Conservation (phyloP, 345 rosid species). For the Aegle marmelos region DNA sequence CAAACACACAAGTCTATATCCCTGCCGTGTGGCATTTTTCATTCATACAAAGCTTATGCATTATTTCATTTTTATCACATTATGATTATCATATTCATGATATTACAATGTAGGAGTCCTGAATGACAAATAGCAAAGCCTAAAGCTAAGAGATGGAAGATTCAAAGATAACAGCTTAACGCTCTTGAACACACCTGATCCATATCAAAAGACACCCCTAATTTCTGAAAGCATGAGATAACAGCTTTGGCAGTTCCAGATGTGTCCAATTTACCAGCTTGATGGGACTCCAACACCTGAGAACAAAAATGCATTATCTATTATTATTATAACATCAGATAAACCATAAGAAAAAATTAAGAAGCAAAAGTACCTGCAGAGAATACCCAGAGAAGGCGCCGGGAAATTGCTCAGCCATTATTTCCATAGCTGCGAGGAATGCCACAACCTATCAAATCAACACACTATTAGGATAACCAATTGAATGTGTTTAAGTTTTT, state of each 20-base stretch:
- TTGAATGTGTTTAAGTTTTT: neutral
- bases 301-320: conserved; percentile 7
- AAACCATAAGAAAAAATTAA: neutral
- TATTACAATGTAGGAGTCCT: neutral
- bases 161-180: neutral
- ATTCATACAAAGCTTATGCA: neutral
- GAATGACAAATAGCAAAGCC: neutral
- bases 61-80: neutral
- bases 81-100: neutral
- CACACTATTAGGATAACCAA: conserved; percentile 16
- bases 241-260: conserved; percentile 98
- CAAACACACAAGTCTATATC: neutral
- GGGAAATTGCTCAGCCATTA: conserved; percentile 95
- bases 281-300: conserved; percentile 98
- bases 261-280: conserved; percentile 80
- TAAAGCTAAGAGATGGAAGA: neutral
- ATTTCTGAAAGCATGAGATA: conserved; percentile 84
- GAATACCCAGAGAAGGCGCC: conserved; percentile 94
- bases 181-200: conserved; percentile 47
- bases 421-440: conserved; percentile 96
- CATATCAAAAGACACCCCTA: conserved; percentile 81
- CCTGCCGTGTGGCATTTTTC: neutral
- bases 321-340: neutral
- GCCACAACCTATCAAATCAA: conserved; percentile 73
- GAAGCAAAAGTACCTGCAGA: conserved; percentile 47